Conservation (phyloP, 2,329 filamentous ascomycete genomes). For the Blastomyces gilchristii region DNA sequence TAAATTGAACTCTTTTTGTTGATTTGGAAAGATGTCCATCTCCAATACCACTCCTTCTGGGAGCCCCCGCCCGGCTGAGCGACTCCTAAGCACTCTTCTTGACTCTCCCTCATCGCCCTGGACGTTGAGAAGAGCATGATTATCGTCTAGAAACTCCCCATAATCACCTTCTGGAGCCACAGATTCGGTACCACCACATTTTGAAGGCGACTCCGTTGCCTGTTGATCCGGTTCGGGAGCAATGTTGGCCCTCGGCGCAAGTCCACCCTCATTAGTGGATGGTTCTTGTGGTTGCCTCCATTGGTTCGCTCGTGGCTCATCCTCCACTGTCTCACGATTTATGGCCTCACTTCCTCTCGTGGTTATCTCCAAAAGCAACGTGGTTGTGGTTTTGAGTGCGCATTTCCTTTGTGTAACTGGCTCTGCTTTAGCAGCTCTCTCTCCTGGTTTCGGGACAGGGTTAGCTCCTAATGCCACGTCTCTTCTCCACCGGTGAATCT, state of each 20-base stretch:
- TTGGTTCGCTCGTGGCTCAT: too few species aligned
- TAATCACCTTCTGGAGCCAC: not conserved
- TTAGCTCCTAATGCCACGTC: not conserved
- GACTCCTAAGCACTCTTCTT: not conserved
- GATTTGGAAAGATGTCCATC: not conserved
- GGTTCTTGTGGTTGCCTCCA: too few species aligned
- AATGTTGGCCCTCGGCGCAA: not conserved
- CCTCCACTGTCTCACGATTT: not conserved
- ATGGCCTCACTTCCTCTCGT: not conserved
- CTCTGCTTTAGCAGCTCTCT: not conserved
- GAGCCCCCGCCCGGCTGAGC: not conserved
- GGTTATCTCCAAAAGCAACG: not conserved
- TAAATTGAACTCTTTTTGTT: not conserved
- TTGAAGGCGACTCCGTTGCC: not conserved
- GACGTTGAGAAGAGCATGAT: not conserved
- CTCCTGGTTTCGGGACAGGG: not conserved
- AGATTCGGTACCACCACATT: not conserved
- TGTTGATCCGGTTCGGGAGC: too few species aligned
- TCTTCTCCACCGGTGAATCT: not conserved
- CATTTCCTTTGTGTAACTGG: not conserved
- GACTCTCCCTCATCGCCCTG: not conserved
- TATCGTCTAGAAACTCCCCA: not conserved
- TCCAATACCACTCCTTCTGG: not conserved
- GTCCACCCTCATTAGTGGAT: not conserved
- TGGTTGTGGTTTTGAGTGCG: not conserved